phyloP scores from a whole-genome alignment of 2,329 filamentous ascomycete species.

The Madurella mycetomatis region DNA sequence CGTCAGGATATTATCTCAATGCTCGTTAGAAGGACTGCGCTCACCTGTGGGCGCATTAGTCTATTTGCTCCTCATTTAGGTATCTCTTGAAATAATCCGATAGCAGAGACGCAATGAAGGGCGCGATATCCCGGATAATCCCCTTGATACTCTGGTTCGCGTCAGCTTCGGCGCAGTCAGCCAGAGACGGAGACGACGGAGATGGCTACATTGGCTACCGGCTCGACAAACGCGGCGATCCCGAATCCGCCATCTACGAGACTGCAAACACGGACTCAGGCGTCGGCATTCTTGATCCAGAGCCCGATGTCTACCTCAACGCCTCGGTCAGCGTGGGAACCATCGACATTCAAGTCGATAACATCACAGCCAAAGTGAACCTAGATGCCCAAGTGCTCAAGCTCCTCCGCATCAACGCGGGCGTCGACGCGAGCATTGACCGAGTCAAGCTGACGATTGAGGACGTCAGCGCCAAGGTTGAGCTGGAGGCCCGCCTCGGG shows the following conservation, averaged over 20 bases:
- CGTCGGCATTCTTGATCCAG: slow-evolving; percentile 35
- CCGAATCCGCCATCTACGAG: slow-evolving; percentile 48
- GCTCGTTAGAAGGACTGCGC: too few species aligned
- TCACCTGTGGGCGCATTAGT: too few species aligned
- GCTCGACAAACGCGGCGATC: slow-evolving; percentile 47
- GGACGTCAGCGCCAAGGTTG: slow-evolving; percentile 54
- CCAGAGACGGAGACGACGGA: slow-evolving; percentile 21
- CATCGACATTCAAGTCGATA: slow-evolving; percentile 55
- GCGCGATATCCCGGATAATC: slow-evolving; percentile 24
- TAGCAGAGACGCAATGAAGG: slow-evolving; percentile 13
- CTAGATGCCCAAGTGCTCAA: slow-evolving; percentile 55
- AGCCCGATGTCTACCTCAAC: slow-evolving; percentile 58
- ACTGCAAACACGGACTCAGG: slow-evolving; percentile 46
- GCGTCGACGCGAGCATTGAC: slow-evolving; percentile 55
- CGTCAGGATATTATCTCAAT: background rate
- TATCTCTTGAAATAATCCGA: too few species aligned
- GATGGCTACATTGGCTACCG: slow-evolving; percentile 54
- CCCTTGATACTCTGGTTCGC: slow-evolving; percentile 25
- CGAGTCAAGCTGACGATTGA: slow-evolving; percentile 53
- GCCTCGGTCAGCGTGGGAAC: slow-evolving; percentile 54
- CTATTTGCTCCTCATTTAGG: too few species aligned
- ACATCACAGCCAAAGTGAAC: slow-evolving; percentile 58
- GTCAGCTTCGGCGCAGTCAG: slow-evolving; percentile 25
- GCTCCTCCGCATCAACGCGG: slow-evolving; percentile 56
- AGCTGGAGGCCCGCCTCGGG: slow-evolving; percentile 55